A percentile compares a stretch with the other conserved stretches of the same genome.
phyloP scores from a whole-genome alignment of 345 rosid species.

The Cardamine chenopodiifolia region DNA sequence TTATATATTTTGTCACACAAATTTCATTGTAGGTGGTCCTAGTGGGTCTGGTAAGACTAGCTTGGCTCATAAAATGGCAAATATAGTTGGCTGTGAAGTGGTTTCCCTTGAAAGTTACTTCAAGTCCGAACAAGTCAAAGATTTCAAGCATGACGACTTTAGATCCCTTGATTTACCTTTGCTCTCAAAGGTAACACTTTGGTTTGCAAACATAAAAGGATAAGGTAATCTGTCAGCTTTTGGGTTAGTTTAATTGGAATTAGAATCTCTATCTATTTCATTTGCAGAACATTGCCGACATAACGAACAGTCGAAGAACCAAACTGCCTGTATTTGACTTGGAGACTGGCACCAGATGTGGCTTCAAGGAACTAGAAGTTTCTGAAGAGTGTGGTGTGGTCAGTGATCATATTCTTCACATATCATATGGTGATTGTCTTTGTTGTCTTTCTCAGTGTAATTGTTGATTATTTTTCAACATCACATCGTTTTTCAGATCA shows the following conservation, averaged over 20 bases:
- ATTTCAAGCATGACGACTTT: conserved; percentile 91
- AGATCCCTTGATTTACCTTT: conserved; percentile 80
- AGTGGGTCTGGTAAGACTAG: conserved; percentile 99
- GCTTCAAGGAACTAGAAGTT: conserved; percentile 90
- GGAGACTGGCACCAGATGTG: conserved; percentile 87
- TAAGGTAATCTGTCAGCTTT: conserved; percentile 1
- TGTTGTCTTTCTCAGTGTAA: conserved; percentile 12
- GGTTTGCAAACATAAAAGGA: conserved; percentile 15
- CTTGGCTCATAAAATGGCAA: conserved; percentile 99
- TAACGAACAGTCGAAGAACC: conserved; percentile 68
- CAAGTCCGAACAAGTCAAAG: conserved; percentile 82
- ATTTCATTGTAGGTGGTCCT: conserved; percentile 83
- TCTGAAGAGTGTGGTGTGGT: conserved; percentile 99
- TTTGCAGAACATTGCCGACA: conserved; percentile 79
- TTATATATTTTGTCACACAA: conserved; percentile 16
- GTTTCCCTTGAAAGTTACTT: conserved; percentile 98
- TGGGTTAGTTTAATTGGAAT: conserved; percentile 10
- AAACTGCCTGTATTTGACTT: conserved; percentile 82
- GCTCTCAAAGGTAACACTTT: conserved; percentile 77
- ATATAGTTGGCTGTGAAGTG: conserved; percentile 98
- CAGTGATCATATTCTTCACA: conserved; percentile 39
- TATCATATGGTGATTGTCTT: conserved; percentile 1
- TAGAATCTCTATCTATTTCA: conserved; percentile 27
- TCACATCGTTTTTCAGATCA: conserved; percentile 59
- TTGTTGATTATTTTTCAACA: not conserved